phyloP scores from a whole-genome alignment of 2,329 filamentous ascomycete genomes.

The Penicillium sp. region DNA sequence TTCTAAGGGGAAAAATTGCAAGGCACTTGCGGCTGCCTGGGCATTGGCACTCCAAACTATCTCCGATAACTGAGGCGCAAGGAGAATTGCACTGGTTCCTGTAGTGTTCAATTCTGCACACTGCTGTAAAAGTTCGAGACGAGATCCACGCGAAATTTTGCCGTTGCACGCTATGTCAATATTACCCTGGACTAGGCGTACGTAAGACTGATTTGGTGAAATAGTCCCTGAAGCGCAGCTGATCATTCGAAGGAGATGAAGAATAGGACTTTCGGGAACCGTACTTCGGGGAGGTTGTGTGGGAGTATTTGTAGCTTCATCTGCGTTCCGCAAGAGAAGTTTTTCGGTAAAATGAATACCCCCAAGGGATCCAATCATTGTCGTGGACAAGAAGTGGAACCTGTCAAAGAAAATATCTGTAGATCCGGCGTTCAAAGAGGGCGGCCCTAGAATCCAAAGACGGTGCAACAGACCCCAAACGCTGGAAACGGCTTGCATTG shows the following conservation, averaged over 20 bases:
- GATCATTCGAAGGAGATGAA: conserved; percentile 42
- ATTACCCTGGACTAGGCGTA: conserved; percentile 28
- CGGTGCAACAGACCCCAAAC: conserved; percentile 68
- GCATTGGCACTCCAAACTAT: conserved; percentile 41
- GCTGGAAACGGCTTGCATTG: conserved; percentile 72
- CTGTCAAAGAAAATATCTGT: conserved; percentile 47
- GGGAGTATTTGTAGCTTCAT: conserved; percentile 48
- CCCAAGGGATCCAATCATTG: conserved; percentile 53
- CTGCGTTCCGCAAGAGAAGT: conserved; percentile 52
- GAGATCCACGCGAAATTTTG: conserved; percentile 36
- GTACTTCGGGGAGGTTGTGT: conserved; percentile 30
- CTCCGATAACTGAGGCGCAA: conserved; percentile 15
- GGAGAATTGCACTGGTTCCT: conserved; percentile 13
- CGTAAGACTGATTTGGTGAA: conserved; percentile 28
- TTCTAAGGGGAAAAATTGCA: conserved; percentile 44
- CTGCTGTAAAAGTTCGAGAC: conserved; percentile 41
- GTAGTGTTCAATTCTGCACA: conserved; percentile 32
- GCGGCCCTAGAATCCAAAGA: conserved; percentile 62
- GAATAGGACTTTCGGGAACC: conserved; percentile 36
- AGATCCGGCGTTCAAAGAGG: conserved; percentile 35
- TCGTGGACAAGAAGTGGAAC: conserved; percentile 52
- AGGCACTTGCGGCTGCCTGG: conserved; percentile 31
- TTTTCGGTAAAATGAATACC: conserved; percentile 52
- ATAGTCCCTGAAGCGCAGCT: conserved; percentile 21
- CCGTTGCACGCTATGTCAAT: conserved; percentile 37